phyloP scores from a whole-genome alignment of 352 stramenopile species.

The Phytophthora foliorum region DNA sequence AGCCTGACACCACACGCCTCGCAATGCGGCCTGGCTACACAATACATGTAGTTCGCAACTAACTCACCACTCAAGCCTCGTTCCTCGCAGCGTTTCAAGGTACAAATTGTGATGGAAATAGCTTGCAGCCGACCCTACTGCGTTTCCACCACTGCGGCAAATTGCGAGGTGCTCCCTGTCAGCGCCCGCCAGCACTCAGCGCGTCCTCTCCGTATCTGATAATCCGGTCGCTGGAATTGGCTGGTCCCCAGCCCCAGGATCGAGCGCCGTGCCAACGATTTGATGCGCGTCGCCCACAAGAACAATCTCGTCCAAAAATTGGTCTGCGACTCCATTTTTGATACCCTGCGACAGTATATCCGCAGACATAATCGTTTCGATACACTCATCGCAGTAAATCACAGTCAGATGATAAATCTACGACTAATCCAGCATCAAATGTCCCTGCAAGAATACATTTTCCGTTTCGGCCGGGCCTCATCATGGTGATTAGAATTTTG shows the following conservation, averaged over 20 bases:
- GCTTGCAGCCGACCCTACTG: background rate
- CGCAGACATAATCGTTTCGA: background rate
- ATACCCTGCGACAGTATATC: background rate
- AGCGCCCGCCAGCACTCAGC: background rate
- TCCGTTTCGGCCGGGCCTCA: slow-evolving; percentile 31
- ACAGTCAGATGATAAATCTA: too few species aligned
- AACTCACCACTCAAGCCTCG: too few species aligned
- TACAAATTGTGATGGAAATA: too few species aligned
- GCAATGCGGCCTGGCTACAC: too few species aligned
- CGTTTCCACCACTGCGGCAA: background rate
- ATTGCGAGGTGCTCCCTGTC: slow-evolving; percentile 9
- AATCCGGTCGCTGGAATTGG: slow-evolving; percentile 26
- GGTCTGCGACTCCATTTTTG: background rate
- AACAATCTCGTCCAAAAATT: slow-evolving; percentile 21
- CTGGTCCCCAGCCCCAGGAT: slow-evolving; percentile 22
- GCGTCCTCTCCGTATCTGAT: slow-evolving; percentile 17
- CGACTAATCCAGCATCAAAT: background rate
- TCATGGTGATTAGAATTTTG: slow-evolving; percentile 34
- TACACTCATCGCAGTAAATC: too few species aligned
- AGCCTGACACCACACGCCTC: too few species aligned
- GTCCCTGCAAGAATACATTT: background rate
- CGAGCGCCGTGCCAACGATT: slow-evolving; percentile 20
- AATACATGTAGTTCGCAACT: too few species aligned
- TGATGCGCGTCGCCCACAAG: slow-evolving; percentile 27
- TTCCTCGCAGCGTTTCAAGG: background rate